phyloP scores from a whole-genome alignment of 257 asterid genomes.

The Nicotiana tomentosiformis region DNA sequence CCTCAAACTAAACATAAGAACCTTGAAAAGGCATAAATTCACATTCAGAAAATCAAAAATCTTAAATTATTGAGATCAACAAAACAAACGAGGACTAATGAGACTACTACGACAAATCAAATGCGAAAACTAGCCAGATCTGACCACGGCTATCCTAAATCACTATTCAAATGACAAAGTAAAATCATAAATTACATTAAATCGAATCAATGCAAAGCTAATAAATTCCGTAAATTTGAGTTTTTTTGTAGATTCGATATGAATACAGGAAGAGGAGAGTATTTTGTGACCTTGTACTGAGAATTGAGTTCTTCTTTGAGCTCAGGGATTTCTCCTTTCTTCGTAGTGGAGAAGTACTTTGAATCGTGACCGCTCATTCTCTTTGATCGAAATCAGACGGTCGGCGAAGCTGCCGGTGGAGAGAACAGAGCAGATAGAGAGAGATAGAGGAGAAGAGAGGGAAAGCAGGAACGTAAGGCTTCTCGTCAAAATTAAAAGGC shows the following conservation, averaged over 20 bases:
- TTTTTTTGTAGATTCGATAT: not conserved
- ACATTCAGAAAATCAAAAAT: not conserved
- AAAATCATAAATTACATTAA: conserved; percentile 1
- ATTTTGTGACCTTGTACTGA: conserved; percentile 76
- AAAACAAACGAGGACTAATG: not conserved
- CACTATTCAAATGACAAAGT: conserved; percentile 19
- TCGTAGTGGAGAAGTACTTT: conserved; percentile 95
- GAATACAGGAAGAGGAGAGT: not conserved
- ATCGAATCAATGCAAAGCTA: conserved; percentile 29
- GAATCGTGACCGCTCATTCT: conserved; percentile 99
- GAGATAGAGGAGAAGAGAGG: not conserved
- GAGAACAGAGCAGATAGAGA: not conserved
- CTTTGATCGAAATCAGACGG: conserved; percentile 7
- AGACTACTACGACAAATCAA: conserved; percentile 8
- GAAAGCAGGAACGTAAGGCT: not conserved
- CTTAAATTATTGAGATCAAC: conserved; percentile 2
- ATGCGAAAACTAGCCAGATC: conserved; percentile 34
- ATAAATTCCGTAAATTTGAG: not conserved
- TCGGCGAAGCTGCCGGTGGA: not conserved
- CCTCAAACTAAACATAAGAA: not conserved
- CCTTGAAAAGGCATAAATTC: not conserved
- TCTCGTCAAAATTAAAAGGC: conserved; percentile 3
- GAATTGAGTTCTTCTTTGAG: conserved; percentile 99
- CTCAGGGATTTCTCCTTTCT: conserved; percentile 99
- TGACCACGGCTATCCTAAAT: conserved; percentile 15